Evolutionary conservation across 2,329 filamentous ascomycete genomes (phyloP).

Genomic region (Colletotrichum scovillei): DNA sequence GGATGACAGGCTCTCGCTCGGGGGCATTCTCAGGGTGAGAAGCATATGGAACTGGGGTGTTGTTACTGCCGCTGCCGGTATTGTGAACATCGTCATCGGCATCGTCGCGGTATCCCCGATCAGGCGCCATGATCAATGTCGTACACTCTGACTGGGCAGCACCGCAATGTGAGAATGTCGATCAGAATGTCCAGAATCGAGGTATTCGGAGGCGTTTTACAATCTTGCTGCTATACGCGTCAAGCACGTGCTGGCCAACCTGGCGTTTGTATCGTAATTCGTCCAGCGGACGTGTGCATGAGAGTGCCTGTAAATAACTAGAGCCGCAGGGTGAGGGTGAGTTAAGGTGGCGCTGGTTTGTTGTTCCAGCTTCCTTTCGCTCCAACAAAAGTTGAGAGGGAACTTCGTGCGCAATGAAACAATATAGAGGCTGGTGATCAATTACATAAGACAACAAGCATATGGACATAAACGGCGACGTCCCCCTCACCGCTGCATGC

Average conservation of each 20-base stretch:
- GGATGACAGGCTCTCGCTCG: slow-evolving; percentile 36
- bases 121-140: slow-evolving; percentile 17
- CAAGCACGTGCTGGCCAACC: background rate
- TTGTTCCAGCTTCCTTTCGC: background rate
- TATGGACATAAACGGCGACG: background rate
- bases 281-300: background rate
- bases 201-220: background rate
- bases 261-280: background rate
- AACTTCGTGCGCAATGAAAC: background rate
- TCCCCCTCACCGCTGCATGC: background rate
- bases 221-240: background rate
- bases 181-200: background rate
- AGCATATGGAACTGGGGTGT: background rate
- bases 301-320: background rate
- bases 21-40: background rate
- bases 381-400: background rate
- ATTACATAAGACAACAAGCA: slow-evolving; percentile 6
- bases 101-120: slow-evolving; percentile 5
- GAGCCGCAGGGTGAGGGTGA: background rate
- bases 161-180: background rate
- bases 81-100: background rate
- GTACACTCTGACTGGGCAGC: background rate
- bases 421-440: background rate
- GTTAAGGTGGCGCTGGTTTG: background rate
- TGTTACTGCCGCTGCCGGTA: background rate